phyloP scores from a whole-genome alignment of 1,284 basidiomycete genomes.

The Moesziomyces sp. region DNA sequence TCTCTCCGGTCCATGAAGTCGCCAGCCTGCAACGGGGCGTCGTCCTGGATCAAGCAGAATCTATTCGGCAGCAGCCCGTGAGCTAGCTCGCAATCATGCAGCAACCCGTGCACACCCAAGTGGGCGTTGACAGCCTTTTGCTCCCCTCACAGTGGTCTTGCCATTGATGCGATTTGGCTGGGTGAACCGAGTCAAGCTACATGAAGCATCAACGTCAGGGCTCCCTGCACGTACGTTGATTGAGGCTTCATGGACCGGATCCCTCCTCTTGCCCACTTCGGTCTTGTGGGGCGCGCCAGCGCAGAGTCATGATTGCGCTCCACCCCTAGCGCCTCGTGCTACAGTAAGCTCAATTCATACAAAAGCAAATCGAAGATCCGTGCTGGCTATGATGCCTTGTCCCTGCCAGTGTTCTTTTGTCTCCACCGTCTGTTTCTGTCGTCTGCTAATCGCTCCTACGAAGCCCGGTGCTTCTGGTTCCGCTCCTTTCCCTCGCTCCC shows the following conservation, averaged over 20 bases:
- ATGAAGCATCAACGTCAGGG: no score
- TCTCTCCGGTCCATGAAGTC: no score
- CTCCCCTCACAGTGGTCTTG: background rate
- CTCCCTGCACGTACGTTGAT: no score
- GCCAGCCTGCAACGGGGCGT: no score
- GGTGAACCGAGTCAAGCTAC: no score
- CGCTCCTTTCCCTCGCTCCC: background rate
- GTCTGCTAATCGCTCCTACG: background rate
- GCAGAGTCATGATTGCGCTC: no score
- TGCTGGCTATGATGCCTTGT: background rate
- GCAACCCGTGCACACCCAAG: no score
- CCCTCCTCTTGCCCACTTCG: no score
- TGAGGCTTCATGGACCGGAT: no score
- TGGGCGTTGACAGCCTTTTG: no score
- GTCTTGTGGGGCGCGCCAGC: no score
- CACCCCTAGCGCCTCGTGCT: background rate
- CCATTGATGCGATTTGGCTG: background rate
- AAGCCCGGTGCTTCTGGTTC: conserved; percentile 20
- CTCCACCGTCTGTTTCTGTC: conserved; percentile 1
- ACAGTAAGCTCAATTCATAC: background rate
- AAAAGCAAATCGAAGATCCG: background rate
- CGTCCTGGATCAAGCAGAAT: conserved; percentile 27
- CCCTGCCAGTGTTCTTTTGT: background rate
- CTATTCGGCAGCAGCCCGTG: conserved; percentile 11
- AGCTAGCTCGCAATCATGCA: background rate